Base-by-base conservation (phyloP, 2,329 filamentous ascomycete species). In the Aspergillus phoenicis region DNA sequence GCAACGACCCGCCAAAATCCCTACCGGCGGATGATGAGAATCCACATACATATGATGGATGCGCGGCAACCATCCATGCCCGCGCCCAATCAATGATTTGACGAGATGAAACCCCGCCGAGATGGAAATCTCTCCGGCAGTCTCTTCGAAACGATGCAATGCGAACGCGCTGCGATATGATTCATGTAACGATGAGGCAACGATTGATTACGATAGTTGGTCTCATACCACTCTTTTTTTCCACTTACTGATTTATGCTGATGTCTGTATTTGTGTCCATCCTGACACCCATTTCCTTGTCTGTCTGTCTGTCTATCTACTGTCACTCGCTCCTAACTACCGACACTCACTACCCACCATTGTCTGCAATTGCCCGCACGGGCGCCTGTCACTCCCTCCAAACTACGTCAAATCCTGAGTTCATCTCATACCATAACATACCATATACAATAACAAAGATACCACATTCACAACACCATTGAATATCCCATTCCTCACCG, bases 91-190 rank as follows among this genome's bases (percentile, higher is more conserved):
- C 28, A 26, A 26, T 43, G 41, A 45, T 17, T 22, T 36, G 33
- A 45, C 52, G 39, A 43, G 52, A 45, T 10, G 24, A 8, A 20
- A 20, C 13, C 11, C 11, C 38, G 8, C 24, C 5, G 26, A 26
- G 22, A 24, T 55, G 52, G 24, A 55, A 24, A 53, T 39, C 24
- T 52, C 33, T 4, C 39, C 38, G 24, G 8, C 11, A 13, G 17
- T 39, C 15, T 36, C 20, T 20, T 20, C 33, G 4, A 36, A 28
- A 55, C 30, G 22, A 55, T 45, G 39, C 52, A 41, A 53, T 53
- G 41, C 26, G 24, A 7, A 47, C 43, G 52, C 38, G 10, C 52
- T 22, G 52, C 41, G 52, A 55, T 28, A 55, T 28, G 52, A 55
- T 30, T 47, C 22, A 47, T 38, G 39, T 43, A 33, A 38, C 28